phyloP scores from a whole-genome alignment of 208 protist genomes.

The Strigomonas galati region DNA sequence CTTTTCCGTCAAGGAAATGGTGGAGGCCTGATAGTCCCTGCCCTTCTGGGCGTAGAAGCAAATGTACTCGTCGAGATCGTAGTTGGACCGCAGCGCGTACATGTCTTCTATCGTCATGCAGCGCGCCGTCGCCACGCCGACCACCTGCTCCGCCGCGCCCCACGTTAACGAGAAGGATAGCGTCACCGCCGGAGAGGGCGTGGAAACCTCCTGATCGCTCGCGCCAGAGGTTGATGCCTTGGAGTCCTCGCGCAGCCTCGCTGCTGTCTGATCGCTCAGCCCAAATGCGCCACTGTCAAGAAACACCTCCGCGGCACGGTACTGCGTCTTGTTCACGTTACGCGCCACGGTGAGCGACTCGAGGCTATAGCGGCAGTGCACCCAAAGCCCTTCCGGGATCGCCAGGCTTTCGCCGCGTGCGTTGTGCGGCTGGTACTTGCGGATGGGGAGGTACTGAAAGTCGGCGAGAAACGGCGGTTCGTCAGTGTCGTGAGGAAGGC shows the following conservation, averaged over 20 bases:
- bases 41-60: slow-evolving; percentile 58
- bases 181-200: slow-evolving; percentile 5
- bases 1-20: slow-evolving; percentile 41
- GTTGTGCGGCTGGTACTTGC: slow-evolving; percentile 78
- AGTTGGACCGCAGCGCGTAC: slow-evolving; percentile 85
- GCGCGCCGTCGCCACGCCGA: slow-evolving; percentile 63
- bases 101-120: slow-evolving; percentile 51
- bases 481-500: slow-evolving; percentile 58
- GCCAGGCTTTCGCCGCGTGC: slow-evolving; percentile 47
- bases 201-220: neutral
- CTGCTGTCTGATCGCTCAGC: slow-evolving; percentile 16
- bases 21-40: slow-evolving; percentile 61
- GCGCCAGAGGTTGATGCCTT: neutral
- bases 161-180: slow-evolving; percentile 27
- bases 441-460: slow-evolving; percentile 79
- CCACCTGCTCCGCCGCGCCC: slow-evolving; percentile 20
- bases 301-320: slow-evolving; percentile 15
- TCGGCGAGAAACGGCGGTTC: slow-evolving; percentile 71
- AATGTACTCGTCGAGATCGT: slow-evolving; percentile 80
- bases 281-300: slow-evolving; percentile 18
- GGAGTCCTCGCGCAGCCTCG: slow-evolving; percentile 18
- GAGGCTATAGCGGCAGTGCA: slow-evolving; percentile 48
- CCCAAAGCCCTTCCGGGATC: slow-evolving; percentile 75
- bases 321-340: slow-evolving; percentile 10
- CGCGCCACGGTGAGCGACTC: slow-evolving; percentile 17